Evolutionary conservation across 768 basidiomycete species (phyloP), one percentile per base, ranked within the genome.

Genomic region (Russula sp.): DNA sequence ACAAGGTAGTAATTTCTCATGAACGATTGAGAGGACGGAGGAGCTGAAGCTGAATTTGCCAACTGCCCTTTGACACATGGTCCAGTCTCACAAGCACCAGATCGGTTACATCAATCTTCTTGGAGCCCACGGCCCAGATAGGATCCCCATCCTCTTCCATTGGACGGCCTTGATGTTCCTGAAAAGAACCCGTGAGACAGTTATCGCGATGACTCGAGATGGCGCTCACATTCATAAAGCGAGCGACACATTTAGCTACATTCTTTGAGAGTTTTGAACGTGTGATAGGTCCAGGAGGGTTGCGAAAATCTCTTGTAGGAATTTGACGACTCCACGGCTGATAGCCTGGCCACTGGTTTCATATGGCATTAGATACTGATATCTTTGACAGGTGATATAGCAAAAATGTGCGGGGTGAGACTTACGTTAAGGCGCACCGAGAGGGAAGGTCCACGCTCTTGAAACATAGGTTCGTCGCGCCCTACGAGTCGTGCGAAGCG

Each of bases 31-130:
- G 48, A 42, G 64, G 67, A 10, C 10, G 53, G 3, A 57, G 20
- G 55, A 90, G 78, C 71, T 88, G 81, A 51, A 91, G 75, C 61
- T 91, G 88, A n/a, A 88, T 87, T 64, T 92, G 89, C 89, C 89
- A 92, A 61, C 85, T 86, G 14, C 90, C 89, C 75, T 89, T 84
- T 13, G 89, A 90, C 57, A 91, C 88, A 67, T 92, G 90, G 74
- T 91, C 89, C 59, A 91, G 83, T 69, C 88, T 87, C 68, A 92
- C 86, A 52, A 92, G 81, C 57, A 87, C 76, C 56, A 92, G 78
- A 71, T 91, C 83, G 34, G 87, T 87, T 5, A 88, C 75, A 40
- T 73, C 80, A 74, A 91, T 85, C 64, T 80, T 76, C 42, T 75
- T 71, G 18, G 55, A 57, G 18, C 87, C 87, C 22, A 92, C 80